phyloP scores from a whole-genome alignment of 2,329 filamentous ascomycete genomes.

The Sodiomyces alkalinus region DNA sequence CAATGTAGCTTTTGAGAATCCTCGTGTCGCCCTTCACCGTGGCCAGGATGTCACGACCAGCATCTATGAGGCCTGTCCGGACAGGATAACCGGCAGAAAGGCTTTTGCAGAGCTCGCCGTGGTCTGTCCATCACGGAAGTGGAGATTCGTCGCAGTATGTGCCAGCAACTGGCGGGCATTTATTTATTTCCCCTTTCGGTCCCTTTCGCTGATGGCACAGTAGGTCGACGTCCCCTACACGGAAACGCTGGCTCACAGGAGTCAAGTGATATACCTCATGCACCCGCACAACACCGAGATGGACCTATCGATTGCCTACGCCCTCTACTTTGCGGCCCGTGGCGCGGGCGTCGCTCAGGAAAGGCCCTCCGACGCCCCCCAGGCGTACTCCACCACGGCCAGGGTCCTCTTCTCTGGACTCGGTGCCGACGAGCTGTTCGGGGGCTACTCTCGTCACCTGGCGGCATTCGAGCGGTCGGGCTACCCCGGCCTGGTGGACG shows the following conservation, averaged over 20 bases:
- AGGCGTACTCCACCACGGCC: constrained; percentile 50
- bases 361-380: constrained; percentile 10
- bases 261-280: constrained; percentile 61
- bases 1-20: constrained; percentile 96
- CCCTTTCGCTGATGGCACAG: neutral
- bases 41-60: constrained; percentile 14
- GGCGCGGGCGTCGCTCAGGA: constrained; percentile 41
- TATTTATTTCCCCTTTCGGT: no score
- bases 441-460: constrained; percentile 75
- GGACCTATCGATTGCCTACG: constrained; percentile 88
- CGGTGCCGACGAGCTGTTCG: constrained; percentile 92
- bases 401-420: constrained; percentile 82
- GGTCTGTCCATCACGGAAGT: constrained; percentile 54
- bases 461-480: constrained; percentile 57
- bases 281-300: constrained; percentile 94
- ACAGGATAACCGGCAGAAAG: constrained; percentile 71
- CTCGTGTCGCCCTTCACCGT: constrained; percentile 48
- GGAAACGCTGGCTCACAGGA: constrained; percentile 55
- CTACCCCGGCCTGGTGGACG: constrained; percentile 57
- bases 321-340: constrained; percentile 86
- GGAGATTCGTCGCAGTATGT: constrained; percentile 66
- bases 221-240: constrained; percentile 69
- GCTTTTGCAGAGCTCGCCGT: constrained; percentile 60
- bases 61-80: constrained; percentile 73
- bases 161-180: neutral